These are phyloP conservation scores for Anethum foeniculum DNA, from an alignment of 140 eudicot species.

Conservation along the genomic window DNA sequence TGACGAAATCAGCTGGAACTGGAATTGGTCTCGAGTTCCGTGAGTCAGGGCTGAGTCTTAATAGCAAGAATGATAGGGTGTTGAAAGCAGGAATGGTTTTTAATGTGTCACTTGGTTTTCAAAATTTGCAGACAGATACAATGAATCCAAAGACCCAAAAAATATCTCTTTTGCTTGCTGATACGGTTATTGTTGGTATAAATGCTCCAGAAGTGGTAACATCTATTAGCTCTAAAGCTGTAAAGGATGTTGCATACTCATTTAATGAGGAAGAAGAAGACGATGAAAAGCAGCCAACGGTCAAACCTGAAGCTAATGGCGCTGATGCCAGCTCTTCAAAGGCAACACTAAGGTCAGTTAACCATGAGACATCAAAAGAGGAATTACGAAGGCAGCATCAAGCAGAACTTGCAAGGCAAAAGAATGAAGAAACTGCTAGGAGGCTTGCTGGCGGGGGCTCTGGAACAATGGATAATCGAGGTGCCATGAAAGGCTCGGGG, in stretches of 20 bases:
- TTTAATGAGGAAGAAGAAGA: constrained; percentile 18
- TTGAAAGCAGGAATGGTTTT: constrained; percentile 21
- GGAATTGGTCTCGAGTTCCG: constrained; percentile 12
- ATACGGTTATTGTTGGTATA: constrained; percentile 18
- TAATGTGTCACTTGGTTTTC: constrained; percentile 15
- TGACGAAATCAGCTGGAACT: constrained; percentile 11
- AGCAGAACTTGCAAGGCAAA: constrained; percentile 13
- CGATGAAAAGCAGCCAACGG: constrained; percentile 13
- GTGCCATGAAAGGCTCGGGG: constrained; percentile 10
- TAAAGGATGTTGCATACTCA: constrained; percentile 20
- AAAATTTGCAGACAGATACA: constrained; percentile 18
- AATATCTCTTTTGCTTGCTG: constrained; percentile 17
- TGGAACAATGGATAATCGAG: constrained; percentile 14
- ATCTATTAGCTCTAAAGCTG: constrained; percentile 17
- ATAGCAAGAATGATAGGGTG: constrained; percentile 18
- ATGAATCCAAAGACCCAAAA: constrained; percentile 20
- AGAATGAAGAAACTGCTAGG: constrained; percentile 15
- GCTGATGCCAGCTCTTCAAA: constrained; percentile 15
- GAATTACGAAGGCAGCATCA: constrained; percentile 12
- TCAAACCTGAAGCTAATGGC: constrained; percentile 15
- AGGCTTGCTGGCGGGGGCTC: constrained; percentile 20
- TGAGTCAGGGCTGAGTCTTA: constrained; percentile 20
- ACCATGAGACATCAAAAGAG: constrained; percentile 11
- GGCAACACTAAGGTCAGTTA: constrained; percentile 20
- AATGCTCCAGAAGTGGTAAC: constrained; percentile 16